Evolutionary conservation across 169 alveolate species (phyloP), one percentile per base, ranked within the genome.

Genomic region (Plasmodium cynomolgi): DNA sequence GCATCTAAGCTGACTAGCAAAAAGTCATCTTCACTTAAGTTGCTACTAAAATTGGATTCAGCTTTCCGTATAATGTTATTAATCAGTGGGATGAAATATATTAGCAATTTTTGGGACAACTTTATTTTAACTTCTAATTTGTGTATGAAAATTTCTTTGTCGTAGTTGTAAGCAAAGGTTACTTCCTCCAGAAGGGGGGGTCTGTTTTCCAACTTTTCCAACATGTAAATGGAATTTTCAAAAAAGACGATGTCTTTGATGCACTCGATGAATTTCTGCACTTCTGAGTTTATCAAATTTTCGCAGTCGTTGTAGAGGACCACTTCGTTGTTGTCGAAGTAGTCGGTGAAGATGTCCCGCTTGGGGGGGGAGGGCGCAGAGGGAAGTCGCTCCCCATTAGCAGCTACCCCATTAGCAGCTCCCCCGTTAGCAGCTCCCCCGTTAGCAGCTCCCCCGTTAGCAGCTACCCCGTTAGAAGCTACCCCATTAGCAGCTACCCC

Each of bases 1-100:
- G 94, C 90, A 56, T 90, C 94, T 68, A 90, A 81, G 83, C 94
- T 90, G 23, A 90, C 91, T 62, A 90, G 34, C 44, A 90, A 81
- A 29, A 90, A 90, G 33, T 90, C 94, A 62, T 90, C 94, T 90
- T 90, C 94, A 74, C 88, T 90, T 62, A 90, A 90, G 83, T 90
- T 90, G 50, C 94, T 90, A 6, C 81, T 90, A 44, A 90, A 90
- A 29, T 90, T 90, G 29, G 83, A 62, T 90, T 90, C 94, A 7
- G 83, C 82, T 81, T 81, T 90, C 73, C 47, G 68, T 41, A 90
- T 47, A 1, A 71, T 81, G n/a, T 81, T 90, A 56, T 50, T 90
- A 41, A 90, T 90, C 20, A 90, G 75, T 11, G 94, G 94, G 17
- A 90, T 90, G 33, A 90, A 90, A 90, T 90, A 90, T 44, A 90